These are phyloP conservation scores for Schizonepeta tenuifolia DNA, from an alignment of 257 asterid genomes.

Conservation along the genomic window DNA sequence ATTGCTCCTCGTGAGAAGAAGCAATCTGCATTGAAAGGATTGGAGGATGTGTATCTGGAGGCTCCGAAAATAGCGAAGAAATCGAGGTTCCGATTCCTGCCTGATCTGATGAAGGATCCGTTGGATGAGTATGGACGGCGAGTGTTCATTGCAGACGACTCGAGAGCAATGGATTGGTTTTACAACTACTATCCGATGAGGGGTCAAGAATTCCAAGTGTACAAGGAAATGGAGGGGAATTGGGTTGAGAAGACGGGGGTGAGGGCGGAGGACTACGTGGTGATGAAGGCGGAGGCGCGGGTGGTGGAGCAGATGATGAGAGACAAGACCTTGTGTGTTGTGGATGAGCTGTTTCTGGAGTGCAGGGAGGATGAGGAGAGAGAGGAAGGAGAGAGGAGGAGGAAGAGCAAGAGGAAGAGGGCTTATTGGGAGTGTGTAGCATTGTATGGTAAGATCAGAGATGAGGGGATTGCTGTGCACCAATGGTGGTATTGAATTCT, in stretches of 20 bases:
- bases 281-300: conserved; percentile 87
- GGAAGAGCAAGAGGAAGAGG: conserved; percentile 42
- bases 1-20: conserved; percentile 35
- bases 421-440: conserved; percentile 90
- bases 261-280: conserved; percentile 66
- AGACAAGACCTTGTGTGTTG: conserved; percentile 52
- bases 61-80: conserved; percentile 46
- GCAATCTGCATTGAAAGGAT: conserved; percentile 44
- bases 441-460: conserved; percentile 77
- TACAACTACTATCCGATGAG: conserved; percentile 61
- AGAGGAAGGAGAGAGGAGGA: background rate
- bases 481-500: conserved; percentile 76
- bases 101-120: conserved; percentile 63
- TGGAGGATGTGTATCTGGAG: conserved; percentile 62
- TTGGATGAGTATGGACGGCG: conserved; percentile 61
- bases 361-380: conserved; percentile 43
- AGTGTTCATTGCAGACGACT: conserved; percentile 64
- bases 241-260: conserved; percentile 36
- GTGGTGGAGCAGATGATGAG: conserved; percentile 72
- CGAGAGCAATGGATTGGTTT: conserved; percentile 64
- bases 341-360: conserved; percentile 80
- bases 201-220: conserved; percentile 62
- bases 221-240: conserved; percentile 26
- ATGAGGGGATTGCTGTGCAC: conserved; percentile 82
- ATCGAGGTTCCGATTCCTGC: conserved; percentile 58